Percentiles rank a stretch among this genome's conserved stretches.
Evolutionary conservation across 352 stramenopile genomes (phyloP).

Genomic region (Lagenidium giganteum): DNA sequence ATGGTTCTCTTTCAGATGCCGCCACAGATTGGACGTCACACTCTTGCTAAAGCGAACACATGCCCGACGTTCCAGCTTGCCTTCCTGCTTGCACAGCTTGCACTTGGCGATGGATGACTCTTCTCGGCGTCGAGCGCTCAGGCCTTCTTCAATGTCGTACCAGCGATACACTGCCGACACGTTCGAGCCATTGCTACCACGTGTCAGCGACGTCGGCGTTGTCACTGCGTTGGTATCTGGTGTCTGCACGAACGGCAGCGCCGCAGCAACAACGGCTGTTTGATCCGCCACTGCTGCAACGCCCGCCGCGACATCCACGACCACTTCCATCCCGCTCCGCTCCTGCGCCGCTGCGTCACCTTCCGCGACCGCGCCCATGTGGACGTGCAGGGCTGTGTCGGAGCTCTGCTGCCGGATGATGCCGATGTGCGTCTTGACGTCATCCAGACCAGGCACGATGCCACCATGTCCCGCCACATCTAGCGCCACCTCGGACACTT

Average conservation of each 20-base stretch:
- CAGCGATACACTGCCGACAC: constrained; percentile 76
- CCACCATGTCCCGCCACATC: no score
- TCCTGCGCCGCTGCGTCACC: no score
- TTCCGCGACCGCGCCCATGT: no score
- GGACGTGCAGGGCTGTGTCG: no score
- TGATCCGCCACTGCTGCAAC: not conserved
- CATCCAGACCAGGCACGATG: no score
- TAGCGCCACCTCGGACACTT: no score
- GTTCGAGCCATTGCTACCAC: constrained; percentile 9
- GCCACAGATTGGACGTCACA: constrained; percentile 80
- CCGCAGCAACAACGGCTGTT: not conserved
- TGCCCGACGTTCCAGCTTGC: constrained; percentile 58
- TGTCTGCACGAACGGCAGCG: not conserved
- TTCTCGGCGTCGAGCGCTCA: constrained; percentile 58
- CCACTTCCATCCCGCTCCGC: constrained; percentile 5
- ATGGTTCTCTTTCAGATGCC: constrained; percentile 79
- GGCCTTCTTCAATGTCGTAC: constrained; percentile 66
- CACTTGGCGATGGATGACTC: constrained; percentile 70
- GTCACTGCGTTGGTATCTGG: no score
- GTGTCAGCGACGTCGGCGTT: no score
- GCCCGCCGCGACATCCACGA: not conserved
- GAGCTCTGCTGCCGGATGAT: no score
- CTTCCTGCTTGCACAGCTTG: constrained; percentile 50
- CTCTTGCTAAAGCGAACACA: constrained; percentile 80
- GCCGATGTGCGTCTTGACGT: no score